Evolutionary conservation across 176 grass and related monocot species (phyloP), one percentile per base, ranked within the genome.

Genomic region (Aegilops sharonensis): DNA sequence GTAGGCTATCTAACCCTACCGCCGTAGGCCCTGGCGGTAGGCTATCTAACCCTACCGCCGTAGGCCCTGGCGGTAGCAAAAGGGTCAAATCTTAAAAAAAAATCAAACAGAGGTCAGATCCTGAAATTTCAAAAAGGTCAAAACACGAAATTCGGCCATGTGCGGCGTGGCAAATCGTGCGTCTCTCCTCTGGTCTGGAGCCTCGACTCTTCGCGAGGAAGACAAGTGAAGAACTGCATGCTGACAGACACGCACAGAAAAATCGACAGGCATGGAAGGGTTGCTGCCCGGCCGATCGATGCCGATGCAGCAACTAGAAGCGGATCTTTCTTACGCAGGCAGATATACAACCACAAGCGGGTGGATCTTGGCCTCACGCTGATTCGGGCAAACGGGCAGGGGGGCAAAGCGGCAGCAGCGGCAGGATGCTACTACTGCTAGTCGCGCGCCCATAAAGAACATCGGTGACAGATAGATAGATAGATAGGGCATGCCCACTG

Each of bases 391-490:
- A 69, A 75, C 68, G 59, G 8, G 59, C 54, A 79, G 54, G 56
- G 32, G 67, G 76, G 54, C 68, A 65, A 72, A 57, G 43, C 66
- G 45, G 66, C 39, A 57, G 57, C 15, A 47, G 39, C 37, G 9
- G 29, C 42, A 11, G 36, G 81, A 83, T 72, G 25, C 48, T 64
- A 21, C 18, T 36, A 36, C 6, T 17, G 14, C 14, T 52, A 57
- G 18, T 57, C 17, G 45, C 34, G 4, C 52, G 21, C 34, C 47
- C 81, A 42, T 81, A 81, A 81, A 76, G 47, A 76, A 85, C 42
- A 85, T 68, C 25, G 29, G 88, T 37, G 83, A 85, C 69, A 76
- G 82, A 61, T 36, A 76, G 82, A 61, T 36, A 76, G 82, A 61
- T 36, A 68, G 66, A 64, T 66, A 14, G 75, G 8, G 61, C 64